Evolutionary conservation across 768 basidiomycete genomes (phyloP).

Genomic region (Rhodotorula paludigena): DNA sequence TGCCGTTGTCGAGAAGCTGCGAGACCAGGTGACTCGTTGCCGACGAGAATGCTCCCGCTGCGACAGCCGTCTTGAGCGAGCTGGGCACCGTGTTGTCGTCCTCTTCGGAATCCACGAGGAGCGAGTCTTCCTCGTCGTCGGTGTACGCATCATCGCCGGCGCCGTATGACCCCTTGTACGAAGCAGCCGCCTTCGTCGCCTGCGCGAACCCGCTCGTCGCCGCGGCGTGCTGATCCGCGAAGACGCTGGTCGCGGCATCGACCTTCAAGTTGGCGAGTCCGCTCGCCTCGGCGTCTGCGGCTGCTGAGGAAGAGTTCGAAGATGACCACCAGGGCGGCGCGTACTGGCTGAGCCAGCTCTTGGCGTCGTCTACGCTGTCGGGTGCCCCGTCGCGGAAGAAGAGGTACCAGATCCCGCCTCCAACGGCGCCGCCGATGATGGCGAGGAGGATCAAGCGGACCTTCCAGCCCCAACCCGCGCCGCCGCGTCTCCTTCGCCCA

Average conservation of each 20-base stretch:
- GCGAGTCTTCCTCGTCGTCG: not conserved
- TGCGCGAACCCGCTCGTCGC: not conserved
- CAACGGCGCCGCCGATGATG: not conserved
- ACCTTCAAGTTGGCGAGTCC: not conserved
- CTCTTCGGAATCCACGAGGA: not conserved
- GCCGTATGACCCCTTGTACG: not conserved
- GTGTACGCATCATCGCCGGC: not conserved
- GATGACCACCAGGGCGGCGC: not conserved
- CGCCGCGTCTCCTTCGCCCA: not conserved
- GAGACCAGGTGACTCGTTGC: not conserved
- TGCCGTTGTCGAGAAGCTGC: slow-evolving; percentile 16
- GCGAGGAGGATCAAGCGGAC: not conserved
- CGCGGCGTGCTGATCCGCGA: not conserved
- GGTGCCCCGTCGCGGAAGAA: not conserved
- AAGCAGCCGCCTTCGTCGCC: not conserved
- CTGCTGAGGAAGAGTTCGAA: not conserved
- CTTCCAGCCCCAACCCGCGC: slow-evolving; percentile 9
- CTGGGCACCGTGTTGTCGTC: not conserved
- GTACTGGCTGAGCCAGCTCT: not conserved
- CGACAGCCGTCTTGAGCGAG: not conserved
- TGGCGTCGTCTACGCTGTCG: not conserved
- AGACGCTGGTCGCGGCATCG: not conserved
- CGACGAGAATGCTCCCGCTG: not conserved
- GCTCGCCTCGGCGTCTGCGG: not conserved
- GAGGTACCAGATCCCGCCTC: not conserved